Percentiles rank a stretch among this genome's conserved stretches.
Evolutionary conservation across 805 yeast species (phyloP).

Genomic region (Nakazawaea populi): DNA sequence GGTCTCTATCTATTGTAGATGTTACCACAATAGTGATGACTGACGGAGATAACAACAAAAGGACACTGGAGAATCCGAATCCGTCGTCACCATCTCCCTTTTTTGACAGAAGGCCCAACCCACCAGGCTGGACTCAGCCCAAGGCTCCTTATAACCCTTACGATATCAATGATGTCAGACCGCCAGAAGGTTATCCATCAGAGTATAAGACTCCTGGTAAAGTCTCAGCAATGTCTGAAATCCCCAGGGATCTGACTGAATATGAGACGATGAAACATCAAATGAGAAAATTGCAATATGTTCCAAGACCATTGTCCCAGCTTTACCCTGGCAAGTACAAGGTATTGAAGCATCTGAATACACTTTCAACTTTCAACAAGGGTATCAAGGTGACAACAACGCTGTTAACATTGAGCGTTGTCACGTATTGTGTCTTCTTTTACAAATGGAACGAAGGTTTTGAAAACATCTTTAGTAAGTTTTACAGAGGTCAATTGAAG

Average conservation of each 20-base stretch:
- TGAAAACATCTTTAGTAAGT: constrained; percentile 67
- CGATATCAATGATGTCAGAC: constrained; percentile 70
- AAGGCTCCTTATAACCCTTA: constrained; percentile 83
- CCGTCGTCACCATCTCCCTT: background rate
- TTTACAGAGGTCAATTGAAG: constrained; percentile 56
- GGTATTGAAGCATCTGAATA: constrained; percentile 54
- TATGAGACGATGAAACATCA: constrained; percentile 64
- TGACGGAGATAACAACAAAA: background rate
- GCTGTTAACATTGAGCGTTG: constrained; percentile 39
- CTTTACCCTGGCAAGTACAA: constrained; percentile 76
- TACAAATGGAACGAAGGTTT: constrained; percentile 82
- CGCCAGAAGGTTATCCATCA: constrained; percentile 82
- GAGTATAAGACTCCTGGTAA: constrained; percentile 67
- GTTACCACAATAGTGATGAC: background rate
- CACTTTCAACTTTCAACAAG: constrained; percentile 44
- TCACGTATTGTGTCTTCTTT: constrained; percentile 61
- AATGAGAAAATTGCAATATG: constrained; percentile 68
- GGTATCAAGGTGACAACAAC: constrained; percentile 59
- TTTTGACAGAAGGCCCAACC: constrained; percentile 57
- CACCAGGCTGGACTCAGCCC: constrained; percentile 77
- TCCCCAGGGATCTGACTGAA: constrained; percentile 65
- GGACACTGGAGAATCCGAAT: too few species aligned
- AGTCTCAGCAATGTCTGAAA: constrained; percentile 36
- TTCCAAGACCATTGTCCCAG: constrained; percentile 72
- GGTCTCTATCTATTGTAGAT: too few species aligned